Percentiles rank a stretch among this genome's conserved stretches.
These are phyloP conservation scores for Maudiozyma turicensis DNA, from an alignment of 805 yeast genomes.

Conservation along the genomic window DNA sequence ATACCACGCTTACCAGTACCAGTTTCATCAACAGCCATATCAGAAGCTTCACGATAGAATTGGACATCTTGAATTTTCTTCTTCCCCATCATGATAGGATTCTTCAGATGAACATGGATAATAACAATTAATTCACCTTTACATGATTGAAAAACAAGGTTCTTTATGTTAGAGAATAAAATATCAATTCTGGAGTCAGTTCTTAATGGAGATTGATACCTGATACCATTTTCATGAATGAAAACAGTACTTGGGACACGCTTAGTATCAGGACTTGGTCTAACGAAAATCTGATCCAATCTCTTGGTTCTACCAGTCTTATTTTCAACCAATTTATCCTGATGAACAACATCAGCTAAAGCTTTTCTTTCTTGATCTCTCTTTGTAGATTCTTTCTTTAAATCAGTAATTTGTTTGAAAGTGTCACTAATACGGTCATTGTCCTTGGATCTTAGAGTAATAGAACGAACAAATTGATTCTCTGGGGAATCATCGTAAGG, in stretches of 20 bases:
- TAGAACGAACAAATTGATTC: slow-evolving; percentile 75
- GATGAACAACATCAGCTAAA: slow-evolving; percentile 88
- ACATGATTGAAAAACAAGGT: slow-evolving; percentile 90
- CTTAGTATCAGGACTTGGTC: slow-evolving; percentile 97
- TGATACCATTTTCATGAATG: slow-evolving; percentile 91
- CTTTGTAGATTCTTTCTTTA: slow-evolving; percentile 85
- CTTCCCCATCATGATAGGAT: slow-evolving; percentile 92
- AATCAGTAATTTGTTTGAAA: slow-evolving; percentile 78
- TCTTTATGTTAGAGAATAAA: slow-evolving; percentile 82
- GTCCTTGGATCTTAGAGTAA: slow-evolving; percentile 83
- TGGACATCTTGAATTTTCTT: slow-evolving; percentile 92
- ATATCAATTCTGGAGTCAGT: slow-evolving; percentile 83
- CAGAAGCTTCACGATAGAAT: slow-evolving; percentile 93
- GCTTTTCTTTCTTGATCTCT: slow-evolving; percentile 86
- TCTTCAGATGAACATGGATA: slow-evolving; percentile 85
- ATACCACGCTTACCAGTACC: slow-evolving; percentile 84
- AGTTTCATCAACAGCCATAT: slow-evolving; percentile 92
- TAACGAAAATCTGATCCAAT: slow-evolving; percentile 77
- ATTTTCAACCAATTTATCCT: slow-evolving; percentile 76
- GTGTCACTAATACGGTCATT: slow-evolving; percentile 86
- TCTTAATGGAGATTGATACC: slow-evolving; percentile 81
- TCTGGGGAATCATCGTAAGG: slow-evolving; percentile 88
- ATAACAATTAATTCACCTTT: slow-evolving; percentile 89
- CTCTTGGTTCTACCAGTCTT: slow-evolving; percentile 78
- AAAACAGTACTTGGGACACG: slow-evolving; percentile 84